Percentiles rank a stretch among this genome's conserved stretches.
Conservation (phyloP, 345 rosid species). For the Salix purpurea region DNA sequence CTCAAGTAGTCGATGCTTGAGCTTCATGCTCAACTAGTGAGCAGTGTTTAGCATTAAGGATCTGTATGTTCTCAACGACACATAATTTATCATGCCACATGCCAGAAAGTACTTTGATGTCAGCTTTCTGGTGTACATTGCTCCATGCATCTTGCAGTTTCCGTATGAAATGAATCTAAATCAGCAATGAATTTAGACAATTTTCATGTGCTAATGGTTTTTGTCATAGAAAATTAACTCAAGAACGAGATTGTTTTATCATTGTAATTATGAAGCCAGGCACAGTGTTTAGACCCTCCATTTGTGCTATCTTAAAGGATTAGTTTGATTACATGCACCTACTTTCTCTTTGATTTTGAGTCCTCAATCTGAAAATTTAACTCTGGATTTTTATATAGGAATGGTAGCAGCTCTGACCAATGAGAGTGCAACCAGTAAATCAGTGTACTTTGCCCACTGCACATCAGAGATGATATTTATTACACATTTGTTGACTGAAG, state of each 20-base stretch:
- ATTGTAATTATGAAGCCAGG: background rate
- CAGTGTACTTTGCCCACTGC: slow-evolving; percentile 94
- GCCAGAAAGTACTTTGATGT: background rate
- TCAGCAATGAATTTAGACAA: background rate
- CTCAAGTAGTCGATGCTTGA: background rate
- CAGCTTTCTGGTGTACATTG: background rate
- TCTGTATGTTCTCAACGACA: background rate
- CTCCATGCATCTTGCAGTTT: background rate
- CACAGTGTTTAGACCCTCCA: background rate
- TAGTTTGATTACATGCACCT: background rate
- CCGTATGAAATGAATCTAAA: background rate
- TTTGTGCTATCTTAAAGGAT: background rate
- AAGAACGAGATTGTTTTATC: background rate
- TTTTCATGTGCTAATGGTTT: background rate
- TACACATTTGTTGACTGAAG: slow-evolving; percentile 87
- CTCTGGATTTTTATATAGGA: slow-evolving; percentile 36
- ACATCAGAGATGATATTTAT: slow-evolving; percentile 98
- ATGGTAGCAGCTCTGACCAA: slow-evolving; percentile 93
- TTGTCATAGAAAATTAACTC: background rate
- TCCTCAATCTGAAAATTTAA: background rate
- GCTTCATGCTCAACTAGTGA: too few species aligned
- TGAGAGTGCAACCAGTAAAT: slow-evolving; percentile 96
- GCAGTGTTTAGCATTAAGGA: background rate
- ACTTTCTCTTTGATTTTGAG: background rate
- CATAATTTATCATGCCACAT: background rate